Percentiles rank a stretch among this genome's conserved stretches.
Conservation (phyloP, 2,329 filamentous ascomycete species). For the Waltergamsia citrina region DNA sequence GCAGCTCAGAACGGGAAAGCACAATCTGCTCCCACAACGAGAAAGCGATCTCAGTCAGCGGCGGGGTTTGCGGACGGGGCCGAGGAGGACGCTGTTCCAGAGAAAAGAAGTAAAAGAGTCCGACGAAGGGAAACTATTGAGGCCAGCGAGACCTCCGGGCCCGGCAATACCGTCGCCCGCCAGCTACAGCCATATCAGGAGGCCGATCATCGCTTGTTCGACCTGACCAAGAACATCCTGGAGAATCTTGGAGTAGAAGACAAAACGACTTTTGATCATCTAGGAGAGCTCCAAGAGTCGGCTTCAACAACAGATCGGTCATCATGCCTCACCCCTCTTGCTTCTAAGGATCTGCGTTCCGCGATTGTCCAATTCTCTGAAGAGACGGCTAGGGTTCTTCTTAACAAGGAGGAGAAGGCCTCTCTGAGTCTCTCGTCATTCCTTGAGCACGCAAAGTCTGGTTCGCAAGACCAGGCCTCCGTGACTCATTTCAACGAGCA, state of each 20-base stretch:
- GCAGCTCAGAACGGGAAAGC: constrained; percentile 20
- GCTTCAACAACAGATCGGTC: constrained; percentile 41
- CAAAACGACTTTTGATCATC: constrained; percentile 29
- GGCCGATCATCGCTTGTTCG: constrained; percentile 45
- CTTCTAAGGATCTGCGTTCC: constrained; percentile 38
- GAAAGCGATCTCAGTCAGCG: constrained; percentile 54
- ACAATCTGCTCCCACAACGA: constrained; percentile 31
- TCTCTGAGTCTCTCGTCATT: constrained; percentile 50
- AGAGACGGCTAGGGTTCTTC: constrained; percentile 40
- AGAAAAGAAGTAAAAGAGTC: constrained; percentile 57
- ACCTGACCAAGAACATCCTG: constrained; percentile 43
- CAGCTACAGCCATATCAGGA: constrained; percentile 49
- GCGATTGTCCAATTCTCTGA: constrained; percentile 41
- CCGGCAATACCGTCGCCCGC: constrained; percentile 39
- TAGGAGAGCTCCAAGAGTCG: constrained; percentile 42
- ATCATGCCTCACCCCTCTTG: constrained; percentile 33
- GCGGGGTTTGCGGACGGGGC: constrained; percentile 46
- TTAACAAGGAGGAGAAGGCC: constrained; percentile 42
- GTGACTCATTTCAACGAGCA: constrained; percentile 40
- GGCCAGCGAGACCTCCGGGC: constrained; percentile 41
- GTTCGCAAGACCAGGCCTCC: constrained; percentile 38
- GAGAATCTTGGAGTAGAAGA: constrained; percentile 46
- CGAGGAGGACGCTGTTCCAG: constrained; percentile 47
- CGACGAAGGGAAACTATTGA: constrained; percentile 45
- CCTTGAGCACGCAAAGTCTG: constrained; percentile 52